Evolutionary conservation across 495 filamentous ascomycete species (phyloP), one percentile per base, ranked within the genome.

Genomic region (Haplographium delicatum): DNA sequence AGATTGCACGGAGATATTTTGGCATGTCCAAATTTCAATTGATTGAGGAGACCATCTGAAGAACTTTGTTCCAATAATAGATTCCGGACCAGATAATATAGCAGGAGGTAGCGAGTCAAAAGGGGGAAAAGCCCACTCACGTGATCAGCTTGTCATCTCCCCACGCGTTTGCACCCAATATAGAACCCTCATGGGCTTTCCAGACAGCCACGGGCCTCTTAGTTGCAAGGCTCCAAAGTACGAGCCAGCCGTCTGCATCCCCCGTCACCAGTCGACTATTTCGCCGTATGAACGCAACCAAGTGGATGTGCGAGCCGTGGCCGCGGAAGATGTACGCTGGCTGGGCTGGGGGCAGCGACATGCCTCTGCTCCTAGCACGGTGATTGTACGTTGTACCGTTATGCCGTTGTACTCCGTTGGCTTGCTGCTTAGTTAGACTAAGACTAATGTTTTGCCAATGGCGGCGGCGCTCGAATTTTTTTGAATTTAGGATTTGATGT

Each of bases 201-300:
- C 93, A 98, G 1, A 90, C 88, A 0, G 86, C 86, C 26, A 84
- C 75, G 0, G 93, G 82, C 6, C 93, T 78, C 68, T 93, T 89
- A 41, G 81, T 87, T 31, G 82, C 75, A 15, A 96, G 67, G 58
- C 87, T 84, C 93, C 93, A 98, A 19, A 89, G 66, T 8, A 95
- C 75, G 27, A 95, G 71, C 78, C 86, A 96, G 56, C 93, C 93
- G 43, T 95, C 86, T 3, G 88, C 86, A 66, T 98, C 93, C 15
- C 84, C 93, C 5, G 89, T 91, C 23, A 91, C 61, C 1, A 98
- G 82, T 8, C 88, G 83, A 40, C 80, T 72, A 57, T 95, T 95
- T 43, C 68, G 59, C 38, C 76, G 77, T 54, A 86, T 76, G 63
- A 98, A 87, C 46, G 78, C 66, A 22, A 93, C 68, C 13, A 81